Conservation (phyloP, 192 early-diverging fungal species). For the Linnemannia zychae region DNA sequence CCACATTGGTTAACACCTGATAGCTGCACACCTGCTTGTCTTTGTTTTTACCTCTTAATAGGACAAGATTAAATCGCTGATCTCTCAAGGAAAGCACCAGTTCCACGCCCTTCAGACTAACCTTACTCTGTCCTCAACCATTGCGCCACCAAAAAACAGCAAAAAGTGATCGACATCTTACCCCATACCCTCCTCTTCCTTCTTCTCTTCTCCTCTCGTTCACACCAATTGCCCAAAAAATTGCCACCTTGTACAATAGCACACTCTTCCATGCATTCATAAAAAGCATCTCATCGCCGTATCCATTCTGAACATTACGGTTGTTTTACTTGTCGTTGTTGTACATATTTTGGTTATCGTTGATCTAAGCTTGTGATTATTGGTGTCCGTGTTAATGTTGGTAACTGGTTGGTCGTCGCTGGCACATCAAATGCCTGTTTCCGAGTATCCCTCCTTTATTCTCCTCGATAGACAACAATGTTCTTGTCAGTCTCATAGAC, state of each 20-base stretch:
- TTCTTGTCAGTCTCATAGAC: slow-evolving; percentile 81
- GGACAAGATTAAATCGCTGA: slow-evolving; percentile 54
- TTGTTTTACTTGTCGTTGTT: background rate
- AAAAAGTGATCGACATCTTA: slow-evolving; percentile 16
- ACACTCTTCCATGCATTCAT: background rate
- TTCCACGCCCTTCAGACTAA: slow-evolving; percentile 49
- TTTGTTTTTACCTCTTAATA: background rate
- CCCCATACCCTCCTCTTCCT: background rate
- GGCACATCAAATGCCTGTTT: no score
- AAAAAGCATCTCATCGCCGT: background rate
- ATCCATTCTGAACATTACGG: background rate
- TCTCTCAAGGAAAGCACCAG: slow-evolving; percentile 55
- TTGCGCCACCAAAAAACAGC: slow-evolving; percentile 19
- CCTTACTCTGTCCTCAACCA: slow-evolving; percentile 36
- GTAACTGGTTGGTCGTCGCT: no score
- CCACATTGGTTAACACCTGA: no score
- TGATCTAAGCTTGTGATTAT: background rate
- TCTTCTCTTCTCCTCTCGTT: background rate
- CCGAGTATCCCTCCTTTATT: slow-evolving; percentile 37
- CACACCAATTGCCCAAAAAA: background rate
- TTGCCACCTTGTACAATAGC: background rate
- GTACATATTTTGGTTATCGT: background rate
- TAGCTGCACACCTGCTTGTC: no score
- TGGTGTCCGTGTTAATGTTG: no score
- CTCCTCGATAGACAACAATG: slow-evolving; percentile 77